Evolutionary conservation across 768 basidiomycete genomes (phyloP).

Genomic region (Lentinula boryana): DNA sequence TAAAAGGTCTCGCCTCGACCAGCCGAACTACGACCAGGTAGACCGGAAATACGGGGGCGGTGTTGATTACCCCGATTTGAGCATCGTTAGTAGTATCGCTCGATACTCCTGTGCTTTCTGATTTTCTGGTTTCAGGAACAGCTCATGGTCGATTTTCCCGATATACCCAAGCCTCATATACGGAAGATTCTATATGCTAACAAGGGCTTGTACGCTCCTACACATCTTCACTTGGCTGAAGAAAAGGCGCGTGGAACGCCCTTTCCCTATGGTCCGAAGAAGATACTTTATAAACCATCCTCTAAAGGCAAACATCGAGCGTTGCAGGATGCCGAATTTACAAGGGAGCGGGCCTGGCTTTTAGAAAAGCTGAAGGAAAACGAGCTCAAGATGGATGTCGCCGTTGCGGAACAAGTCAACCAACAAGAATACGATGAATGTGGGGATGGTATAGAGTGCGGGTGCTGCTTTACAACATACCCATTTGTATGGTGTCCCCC

Average conservation of each 20-base stretch:
- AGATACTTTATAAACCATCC: conserved; percentile 18
- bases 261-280: conserved; percentile 31
- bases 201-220: conserved; percentile 57
- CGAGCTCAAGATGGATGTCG: conserved; percentile 19
- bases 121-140: conserved; percentile 30
- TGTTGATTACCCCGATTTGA: conserved; percentile 39
- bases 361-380: conserved; percentile 24
- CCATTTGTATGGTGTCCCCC: conserved; percentile 49
- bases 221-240: conserved; percentile 44
- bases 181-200: conserved; percentile 31
- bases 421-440: conserved; percentile 40
- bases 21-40: conserved; percentile 47
- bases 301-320: conserved; percentile 35
- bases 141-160: conserved; percentile 52
- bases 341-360: conserved; percentile 44
- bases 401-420: conserved; percentile 24
- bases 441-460: conserved; percentile 73
- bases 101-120: conserved; percentile 2
- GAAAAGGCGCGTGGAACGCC: conserved; percentile 24
- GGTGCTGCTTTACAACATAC: conserved; percentile 76
- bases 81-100: conserved; percentile 36
- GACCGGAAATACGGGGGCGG: conserved; percentile 40
- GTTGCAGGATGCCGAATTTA: conserved; percentile 40
- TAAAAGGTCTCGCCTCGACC: conserved; percentile 27
- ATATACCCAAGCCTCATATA: conserved; percentile 50